These are phyloP conservation scores for Metschnikowia arizonensis DNA, from an alignment of 805 yeast species.

Conservation along the genomic window DNA sequence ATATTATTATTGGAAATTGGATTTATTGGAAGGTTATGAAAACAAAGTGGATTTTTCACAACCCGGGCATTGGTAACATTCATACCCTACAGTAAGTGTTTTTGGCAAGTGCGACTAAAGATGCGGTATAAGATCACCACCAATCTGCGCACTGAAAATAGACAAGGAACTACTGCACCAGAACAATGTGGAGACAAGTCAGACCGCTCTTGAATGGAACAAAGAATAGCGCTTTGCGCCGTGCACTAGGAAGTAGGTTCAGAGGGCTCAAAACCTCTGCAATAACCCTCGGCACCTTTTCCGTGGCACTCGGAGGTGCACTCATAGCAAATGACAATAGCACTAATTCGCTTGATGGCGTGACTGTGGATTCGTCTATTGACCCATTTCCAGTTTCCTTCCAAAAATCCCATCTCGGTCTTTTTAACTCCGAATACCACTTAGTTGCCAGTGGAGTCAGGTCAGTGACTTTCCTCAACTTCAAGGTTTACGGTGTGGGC, in stretches of 20 bases:
- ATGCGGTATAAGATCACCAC: background rate
- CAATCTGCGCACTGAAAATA: background rate
- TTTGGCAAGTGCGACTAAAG: background rate
- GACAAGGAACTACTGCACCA: background rate
- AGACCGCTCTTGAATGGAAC: background rate
- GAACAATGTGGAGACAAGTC: constrained; percentile 3
- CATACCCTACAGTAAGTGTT: no score
- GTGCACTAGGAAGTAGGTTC: background rate
- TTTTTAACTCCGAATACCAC: constrained; percentile 38
- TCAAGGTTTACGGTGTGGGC: constrained; percentile 87
- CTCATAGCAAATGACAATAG: constrained; percentile 21
- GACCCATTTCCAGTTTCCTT: constrained; percentile 41
- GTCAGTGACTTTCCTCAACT: constrained; percentile 72
- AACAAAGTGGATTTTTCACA: no score
- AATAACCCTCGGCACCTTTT: constrained; percentile 9
- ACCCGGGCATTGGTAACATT: no score
- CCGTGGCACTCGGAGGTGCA: constrained; percentile 17
- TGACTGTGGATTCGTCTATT: constrained; percentile 49
- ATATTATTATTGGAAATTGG: no score
- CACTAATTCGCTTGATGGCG: constrained; percentile 19
- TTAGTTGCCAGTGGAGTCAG: constrained; percentile 80
- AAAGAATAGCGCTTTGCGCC: background rate
- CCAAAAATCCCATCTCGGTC: constrained; percentile 6
- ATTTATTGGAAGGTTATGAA: no score
- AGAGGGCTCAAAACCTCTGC: constrained; percentile 3